These are phyloP conservation scores for Zygosaccharomyces sapae DNA, from an alignment of 1,139 yeast species.

Conservation along the genomic window DNA sequence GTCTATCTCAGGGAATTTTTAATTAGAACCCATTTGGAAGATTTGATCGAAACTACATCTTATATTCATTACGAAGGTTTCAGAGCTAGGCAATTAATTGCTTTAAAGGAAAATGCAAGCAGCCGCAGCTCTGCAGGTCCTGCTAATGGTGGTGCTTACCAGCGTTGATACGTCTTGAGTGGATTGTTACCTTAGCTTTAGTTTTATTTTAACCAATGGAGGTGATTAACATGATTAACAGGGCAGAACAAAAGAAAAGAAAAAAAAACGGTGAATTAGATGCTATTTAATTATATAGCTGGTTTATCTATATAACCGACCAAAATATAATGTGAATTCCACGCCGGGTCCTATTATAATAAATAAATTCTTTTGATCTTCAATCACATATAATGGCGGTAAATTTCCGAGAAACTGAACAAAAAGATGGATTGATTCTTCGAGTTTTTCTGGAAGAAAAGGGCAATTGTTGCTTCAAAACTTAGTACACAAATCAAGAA, in stretches of 20 bases:
- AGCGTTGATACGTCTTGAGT: slow-evolving; percentile 12
- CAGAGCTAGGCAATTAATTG: slow-evolving; percentile 89
- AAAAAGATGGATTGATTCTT: too few relatives aligned
- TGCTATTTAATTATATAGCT: neutral
- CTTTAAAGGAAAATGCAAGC: slow-evolving; percentile 80
- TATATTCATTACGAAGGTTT: slow-evolving; percentile 86
- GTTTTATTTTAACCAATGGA: too few relatives aligned
- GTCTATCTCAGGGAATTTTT: slow-evolving; percentile 88
- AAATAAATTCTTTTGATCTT: too few relatives aligned
- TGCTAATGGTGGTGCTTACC: slow-evolving; percentile 15
- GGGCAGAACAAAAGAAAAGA: neutral
- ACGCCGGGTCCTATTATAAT: too few relatives aligned
- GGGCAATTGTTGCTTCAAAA: too few relatives aligned
- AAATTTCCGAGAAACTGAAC: too few relatives aligned
- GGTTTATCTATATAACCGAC: slow-evolving; percentile 1
- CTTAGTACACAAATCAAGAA: too few relatives aligned
- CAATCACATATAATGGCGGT: too few relatives aligned
- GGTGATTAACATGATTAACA: neutral
- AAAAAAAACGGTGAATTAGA: neutral
- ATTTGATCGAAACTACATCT: slow-evolving; percentile 88
- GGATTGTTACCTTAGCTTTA: too few relatives aligned
- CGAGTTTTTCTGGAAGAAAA: too few relatives aligned
- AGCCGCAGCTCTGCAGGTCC: slow-evolving; percentile 28
- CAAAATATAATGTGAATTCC: neutral
- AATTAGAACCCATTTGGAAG: slow-evolving; percentile 93